Conservation (phyloP, 139 green algal genomes). For the Micromonas commoda region DNA sequence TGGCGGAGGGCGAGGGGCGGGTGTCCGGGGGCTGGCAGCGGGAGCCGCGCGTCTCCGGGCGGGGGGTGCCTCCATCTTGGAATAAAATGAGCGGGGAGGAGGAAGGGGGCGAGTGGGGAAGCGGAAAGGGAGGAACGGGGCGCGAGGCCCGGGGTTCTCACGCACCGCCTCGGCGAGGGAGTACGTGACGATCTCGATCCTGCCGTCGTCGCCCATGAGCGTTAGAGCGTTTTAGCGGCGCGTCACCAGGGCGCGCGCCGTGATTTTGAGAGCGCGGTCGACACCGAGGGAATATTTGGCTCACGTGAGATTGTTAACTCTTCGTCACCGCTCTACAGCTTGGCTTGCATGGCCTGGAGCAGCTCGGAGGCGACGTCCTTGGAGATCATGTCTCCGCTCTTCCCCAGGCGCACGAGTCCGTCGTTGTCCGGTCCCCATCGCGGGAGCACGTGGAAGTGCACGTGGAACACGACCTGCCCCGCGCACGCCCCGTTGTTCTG, state of each 20-base stretch:
- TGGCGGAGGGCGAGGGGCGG: background rate
- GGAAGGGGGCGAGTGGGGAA: too few species aligned
- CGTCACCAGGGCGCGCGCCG: too few species aligned
- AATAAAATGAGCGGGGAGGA: too few species aligned
- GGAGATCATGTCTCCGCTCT: background rate
- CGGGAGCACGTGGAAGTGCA: conserved; percentile 45
- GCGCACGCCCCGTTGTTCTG: conserved; percentile 43
- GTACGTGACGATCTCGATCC: background rate
- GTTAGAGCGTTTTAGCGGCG: background rate
- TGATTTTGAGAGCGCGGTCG: too few species aligned
- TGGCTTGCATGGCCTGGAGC: background rate
- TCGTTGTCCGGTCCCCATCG: conserved; percentile 34
- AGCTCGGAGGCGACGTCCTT: background rate
- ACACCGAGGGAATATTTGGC: background rate
- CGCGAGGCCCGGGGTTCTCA: background rate
- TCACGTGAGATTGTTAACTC: background rate
- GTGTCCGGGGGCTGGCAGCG: too few species aligned
- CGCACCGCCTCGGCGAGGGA: background rate
- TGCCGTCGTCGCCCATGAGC: background rate
- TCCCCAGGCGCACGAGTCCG: background rate
- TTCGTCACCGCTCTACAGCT: background rate
- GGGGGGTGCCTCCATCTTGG: too few species aligned
- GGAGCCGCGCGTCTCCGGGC: too few species aligned
- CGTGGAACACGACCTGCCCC: conserved; percentile 45
- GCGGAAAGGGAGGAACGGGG: background rate